A percentile compares a stretch with the other conserved stretches of the same genome.
phyloP scores from a whole-genome alignment of 192 early-diverging fungal genomes.

The Backusella tuberculispora region DNA sequence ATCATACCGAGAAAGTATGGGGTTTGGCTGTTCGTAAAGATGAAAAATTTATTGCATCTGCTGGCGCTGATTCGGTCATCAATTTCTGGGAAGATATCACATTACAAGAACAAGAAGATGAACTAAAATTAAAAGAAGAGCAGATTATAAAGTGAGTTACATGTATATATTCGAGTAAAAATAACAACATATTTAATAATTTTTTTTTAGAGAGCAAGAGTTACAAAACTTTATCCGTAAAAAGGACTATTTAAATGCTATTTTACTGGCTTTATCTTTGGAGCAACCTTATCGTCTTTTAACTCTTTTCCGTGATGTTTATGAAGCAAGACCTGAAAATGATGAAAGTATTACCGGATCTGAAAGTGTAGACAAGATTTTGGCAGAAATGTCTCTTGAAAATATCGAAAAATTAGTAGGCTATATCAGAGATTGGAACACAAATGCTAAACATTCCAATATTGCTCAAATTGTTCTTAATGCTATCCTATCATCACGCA shows the following conservation, averaged over 20 bases:
- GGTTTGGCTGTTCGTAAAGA: slow-evolving; percentile 77
- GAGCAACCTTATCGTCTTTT: slow-evolving; percentile 88
- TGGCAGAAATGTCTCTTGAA: slow-evolving; percentile 62
- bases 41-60: slow-evolving; percentile 78
- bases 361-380: slow-evolving; percentile 68
- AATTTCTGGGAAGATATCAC: slow-evolving; percentile 95
- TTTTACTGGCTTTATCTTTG: slow-evolving; percentile 85
- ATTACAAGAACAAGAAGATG: slow-evolving; percentile 76
- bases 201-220: slow-evolving; percentile 86
- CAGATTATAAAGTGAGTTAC: slow-evolving; percentile 74
- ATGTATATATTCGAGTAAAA: background rate
- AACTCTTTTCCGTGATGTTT: slow-evolving; percentile 67
- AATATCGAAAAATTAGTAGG: slow-evolving; percentile 80
- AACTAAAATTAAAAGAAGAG: slow-evolving; percentile 73
- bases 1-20: slow-evolving; percentile 97
- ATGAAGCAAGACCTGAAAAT: slow-evolving; percentile 52
- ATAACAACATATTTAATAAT: too few species aligned
- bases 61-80: slow-evolving; percentile 89
- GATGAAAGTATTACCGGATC: slow-evolving; percentile 64
- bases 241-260: slow-evolving; percentile 93
- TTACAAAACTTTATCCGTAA: slow-evolving; percentile 82
- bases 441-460: slow-evolving; percentile 77
- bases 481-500: slow-evolving; percentile 69
- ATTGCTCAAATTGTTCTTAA: slow-evolving; percentile 85
- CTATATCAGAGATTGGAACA: slow-evolving; percentile 96